Conservation (phyloP, 2,329 filamentous ascomycete species). For the Coniochaeta prunicola region DNA sequence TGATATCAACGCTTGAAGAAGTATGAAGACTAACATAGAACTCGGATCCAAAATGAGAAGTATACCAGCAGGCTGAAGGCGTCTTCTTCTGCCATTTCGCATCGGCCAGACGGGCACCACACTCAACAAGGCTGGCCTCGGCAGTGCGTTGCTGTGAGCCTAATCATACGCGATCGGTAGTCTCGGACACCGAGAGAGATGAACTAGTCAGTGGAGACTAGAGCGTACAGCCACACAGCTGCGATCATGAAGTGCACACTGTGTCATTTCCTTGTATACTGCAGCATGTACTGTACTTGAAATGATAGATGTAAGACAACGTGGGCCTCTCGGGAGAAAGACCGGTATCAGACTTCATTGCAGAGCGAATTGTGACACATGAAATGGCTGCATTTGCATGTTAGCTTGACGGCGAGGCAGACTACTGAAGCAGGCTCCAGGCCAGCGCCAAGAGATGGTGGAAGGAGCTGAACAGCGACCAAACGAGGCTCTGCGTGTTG, state of each 20-base stretch:
- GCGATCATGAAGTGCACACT: background rate
- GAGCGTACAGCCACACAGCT: background rate
- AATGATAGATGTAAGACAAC: background rate
- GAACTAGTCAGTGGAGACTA: background rate
- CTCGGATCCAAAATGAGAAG: background rate
- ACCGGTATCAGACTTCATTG: background rate
- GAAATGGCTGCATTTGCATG: background rate
- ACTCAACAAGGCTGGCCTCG: background rate
- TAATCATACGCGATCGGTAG: background rate
- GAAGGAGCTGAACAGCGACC: background rate
- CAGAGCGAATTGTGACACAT: background rate
- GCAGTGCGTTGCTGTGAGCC: background rate
- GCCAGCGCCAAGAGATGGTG: background rate
- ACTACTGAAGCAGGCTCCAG: background rate
- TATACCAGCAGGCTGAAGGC: background rate
- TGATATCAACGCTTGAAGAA: background rate
- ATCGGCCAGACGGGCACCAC: background rate
- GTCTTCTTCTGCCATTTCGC: background rate
- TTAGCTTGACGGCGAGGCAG: background rate
- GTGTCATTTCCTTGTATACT: background rate
- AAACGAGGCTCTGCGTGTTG: background rate
- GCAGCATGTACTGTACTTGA: background rate
- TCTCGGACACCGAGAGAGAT: background rate
- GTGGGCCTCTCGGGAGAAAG: background rate
- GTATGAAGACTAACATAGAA: background rate